These are phyloP conservation scores for Dicorynia guianensis DNA, from an alignment of 306 rosid genomes.

Conservation along the genomic window DNA sequence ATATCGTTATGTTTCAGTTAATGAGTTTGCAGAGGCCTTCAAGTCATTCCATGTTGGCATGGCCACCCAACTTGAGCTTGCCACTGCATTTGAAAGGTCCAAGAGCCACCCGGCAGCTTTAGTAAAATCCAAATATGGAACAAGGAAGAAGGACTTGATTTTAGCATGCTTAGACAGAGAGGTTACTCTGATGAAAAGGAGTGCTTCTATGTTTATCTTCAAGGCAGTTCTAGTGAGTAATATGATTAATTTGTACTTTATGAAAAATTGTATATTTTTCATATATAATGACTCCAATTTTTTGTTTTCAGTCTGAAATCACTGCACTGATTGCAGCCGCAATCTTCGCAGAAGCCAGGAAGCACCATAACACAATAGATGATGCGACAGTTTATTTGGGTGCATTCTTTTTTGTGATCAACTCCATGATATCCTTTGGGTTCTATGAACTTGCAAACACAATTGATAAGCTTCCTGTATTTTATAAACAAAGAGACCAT, in stretches of 20 bases:
- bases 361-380: constrained; percentile 1
- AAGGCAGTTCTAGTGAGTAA: constrained; percentile 28
- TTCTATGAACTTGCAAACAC: constrained; percentile 24
- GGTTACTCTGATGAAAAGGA: constrained; percentile 29
- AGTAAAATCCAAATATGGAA: constrained; percentile 29
- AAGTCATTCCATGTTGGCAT: constrained; percentile 32
- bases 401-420: constrained; percentile 17
- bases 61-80: constrained; percentile 35
- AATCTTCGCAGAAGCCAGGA: constrained; percentile 16
- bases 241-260: neutral
- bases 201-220: constrained; percentile 4
- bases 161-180: constrained; percentile 40
- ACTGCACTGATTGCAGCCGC: constrained; percentile 3
- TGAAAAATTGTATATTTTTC: neutral
- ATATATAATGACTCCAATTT: neutral
- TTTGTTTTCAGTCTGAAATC: constrained; percentile 27
- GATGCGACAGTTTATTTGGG: constrained; percentile 20
- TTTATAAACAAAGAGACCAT: constrained; percentile 45
- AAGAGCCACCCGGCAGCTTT: constrained; percentile 40
- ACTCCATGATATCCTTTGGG: constrained; percentile 17
- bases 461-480: constrained; percentile 35
- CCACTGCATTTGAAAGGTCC: constrained; percentile 37
- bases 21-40: constrained; percentile 37
- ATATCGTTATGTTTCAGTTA: constrained; percentile 28
- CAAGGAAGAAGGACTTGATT: constrained; percentile 16